phyloP scores from a whole-genome alignment of 345 rosid species.

The Sonneratia alba region DNA sequence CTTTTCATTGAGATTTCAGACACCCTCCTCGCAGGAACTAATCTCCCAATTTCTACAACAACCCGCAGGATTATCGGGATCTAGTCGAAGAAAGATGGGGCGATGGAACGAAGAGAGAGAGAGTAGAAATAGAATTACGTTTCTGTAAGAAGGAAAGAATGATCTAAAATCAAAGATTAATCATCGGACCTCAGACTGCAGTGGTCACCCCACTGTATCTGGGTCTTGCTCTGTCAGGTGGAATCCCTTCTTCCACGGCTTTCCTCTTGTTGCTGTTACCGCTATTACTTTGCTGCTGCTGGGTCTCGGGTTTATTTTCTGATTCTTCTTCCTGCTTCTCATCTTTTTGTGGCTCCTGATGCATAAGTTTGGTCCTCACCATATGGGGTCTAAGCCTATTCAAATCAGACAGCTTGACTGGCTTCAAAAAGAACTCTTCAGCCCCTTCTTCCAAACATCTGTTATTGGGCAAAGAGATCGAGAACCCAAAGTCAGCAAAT shows the following conservation, averaged over 20 bases:
- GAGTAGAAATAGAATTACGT: background rate
- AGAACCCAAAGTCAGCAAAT: background rate
- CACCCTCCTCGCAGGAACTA: background rate
- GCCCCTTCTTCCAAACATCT: constrained; percentile 77
- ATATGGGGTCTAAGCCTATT: constrained; percentile 46
- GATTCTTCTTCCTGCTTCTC: background rate
- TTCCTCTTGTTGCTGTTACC: constrained; percentile 42
- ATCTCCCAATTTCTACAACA: background rate
- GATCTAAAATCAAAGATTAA: background rate
- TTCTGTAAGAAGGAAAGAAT: background rate
- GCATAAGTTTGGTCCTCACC: constrained; percentile 34
- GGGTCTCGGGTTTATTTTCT: background rate
- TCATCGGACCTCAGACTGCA: constrained; percentile 13
- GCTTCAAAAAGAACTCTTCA: constrained; percentile 63
- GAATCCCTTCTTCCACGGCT: constrained; percentile 41
- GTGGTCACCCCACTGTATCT: constrained; percentile 37
- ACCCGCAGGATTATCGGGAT: background rate
- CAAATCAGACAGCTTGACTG: constrained; percentile 44
- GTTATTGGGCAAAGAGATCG: constrained; percentile 2
- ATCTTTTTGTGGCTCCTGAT: constrained; percentile 13
- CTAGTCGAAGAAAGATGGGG: background rate
- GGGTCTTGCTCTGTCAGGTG: constrained; percentile 43
- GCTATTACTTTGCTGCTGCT: constrained; percentile 9
- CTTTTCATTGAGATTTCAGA: background rate
- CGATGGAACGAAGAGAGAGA: background rate